Evolutionary conservation across 2,329 filamentous ascomycete genomes (phyloP), one percentile per base, ranked within the genome.

Genomic region (Chrysosphaeria jannelii): DNA sequence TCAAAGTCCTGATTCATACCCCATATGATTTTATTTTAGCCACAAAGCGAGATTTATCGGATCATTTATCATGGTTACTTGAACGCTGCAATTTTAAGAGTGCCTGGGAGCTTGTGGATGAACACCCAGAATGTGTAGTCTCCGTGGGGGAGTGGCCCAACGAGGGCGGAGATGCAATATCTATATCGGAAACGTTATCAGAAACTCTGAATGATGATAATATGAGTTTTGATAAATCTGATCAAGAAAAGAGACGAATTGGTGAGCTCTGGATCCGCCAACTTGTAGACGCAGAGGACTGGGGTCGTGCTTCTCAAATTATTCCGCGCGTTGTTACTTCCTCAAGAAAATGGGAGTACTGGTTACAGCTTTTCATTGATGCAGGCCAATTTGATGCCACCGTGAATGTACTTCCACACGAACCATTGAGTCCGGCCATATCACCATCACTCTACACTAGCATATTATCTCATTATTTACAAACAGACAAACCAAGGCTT

Each of bases 21-120:
- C 85, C 85, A 0, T 97, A 88, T 38, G 85, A 97, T 43, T 93
- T 79, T 35, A 69, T 93, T n/a, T 49, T 91, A 25, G 75, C 76
- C 1, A 75, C 85, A 3, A 79, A 79, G 39, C 57, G 85, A 33
- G 79, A 90, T 36, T 51, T 89, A 10, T 51, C 63, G 4, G 85
- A 97, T 42, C 78, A 89, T 36, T 48, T 93, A 12, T 50, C 55
- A 6, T 97, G 81, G 81, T 51, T 93, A 9, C 40, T 89, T 14
- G 71, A 81, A 28, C 74, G 68, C 29, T 58, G 72, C 24, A 65
- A 68, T 30, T 90, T 81, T 36, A 60, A 74, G 35, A 59, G 75
- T 33, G 78, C 79, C 2, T 97, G 81, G 81, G 65, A 75, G 33
- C 54, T 97, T 4, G 46, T 97, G 7, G 67, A 93, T 32, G 64